Evolutionary conservation across 345 rosid genomes (phyloP).

Genomic region (Populus davidiana): DNA sequence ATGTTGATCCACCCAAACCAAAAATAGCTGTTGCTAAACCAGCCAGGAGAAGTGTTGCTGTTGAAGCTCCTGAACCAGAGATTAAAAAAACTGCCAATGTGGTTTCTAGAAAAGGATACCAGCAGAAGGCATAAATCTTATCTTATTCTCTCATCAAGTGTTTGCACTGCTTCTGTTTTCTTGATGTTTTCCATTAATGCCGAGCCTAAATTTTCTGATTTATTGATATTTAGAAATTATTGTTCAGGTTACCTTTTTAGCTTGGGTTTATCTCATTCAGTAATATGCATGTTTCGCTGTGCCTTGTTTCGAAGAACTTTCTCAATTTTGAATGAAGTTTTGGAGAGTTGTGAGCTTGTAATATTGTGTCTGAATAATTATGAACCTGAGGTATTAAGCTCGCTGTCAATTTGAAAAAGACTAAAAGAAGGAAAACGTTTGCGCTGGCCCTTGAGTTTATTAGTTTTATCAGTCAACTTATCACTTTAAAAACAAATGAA

Average conservation of each 20-base stretch:
- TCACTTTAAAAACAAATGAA: too few species aligned
- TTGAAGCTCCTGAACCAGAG: constrained; percentile 55
- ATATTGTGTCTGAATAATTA: neutral
- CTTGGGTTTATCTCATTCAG: neutral
- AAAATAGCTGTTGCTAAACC: constrained; percentile 51
- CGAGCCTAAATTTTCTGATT: neutral
- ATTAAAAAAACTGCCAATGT: constrained; percentile 45
- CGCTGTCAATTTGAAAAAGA: neutral
- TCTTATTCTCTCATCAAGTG: neutral
- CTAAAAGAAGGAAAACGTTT: too few species aligned
- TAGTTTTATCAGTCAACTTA: too few species aligned
- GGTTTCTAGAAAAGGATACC: constrained; percentile 51
- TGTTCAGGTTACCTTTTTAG: neutral
- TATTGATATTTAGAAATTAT: neutral
- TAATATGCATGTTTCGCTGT: neutral
- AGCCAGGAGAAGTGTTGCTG: constrained; percentile 53
- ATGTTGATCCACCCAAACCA: constrained; percentile 48
- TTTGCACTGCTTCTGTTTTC: neutral
- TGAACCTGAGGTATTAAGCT: neutral
- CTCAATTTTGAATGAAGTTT: neutral
- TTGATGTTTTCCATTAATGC: neutral
- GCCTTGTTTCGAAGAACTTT: neutral
- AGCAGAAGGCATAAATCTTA: constrained; percentile 47
- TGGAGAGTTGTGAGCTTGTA: neutral
- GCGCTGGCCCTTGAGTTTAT: too few species aligned